These are phyloP conservation scores for Septoria linicola DNA, from an alignment of 2,329 filamentous ascomycete species.

Conservation along the genomic window DNA sequence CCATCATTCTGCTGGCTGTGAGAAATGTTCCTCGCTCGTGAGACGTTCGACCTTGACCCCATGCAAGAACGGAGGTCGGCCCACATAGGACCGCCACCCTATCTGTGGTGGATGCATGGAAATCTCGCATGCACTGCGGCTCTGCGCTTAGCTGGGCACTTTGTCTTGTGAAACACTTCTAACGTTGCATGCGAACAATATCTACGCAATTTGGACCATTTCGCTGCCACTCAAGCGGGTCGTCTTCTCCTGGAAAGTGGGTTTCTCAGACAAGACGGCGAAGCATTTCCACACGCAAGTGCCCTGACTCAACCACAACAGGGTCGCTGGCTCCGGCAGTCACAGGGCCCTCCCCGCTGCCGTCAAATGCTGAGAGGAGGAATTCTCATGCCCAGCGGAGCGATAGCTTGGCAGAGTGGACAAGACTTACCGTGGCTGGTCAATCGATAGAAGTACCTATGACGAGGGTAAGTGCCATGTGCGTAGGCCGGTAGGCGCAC, in stretches of 20 bases:
- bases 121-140: neutral
- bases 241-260: neutral
- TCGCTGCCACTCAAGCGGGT: neutral
- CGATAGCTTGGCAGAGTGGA: conserved; percentile 10
- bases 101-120: neutral
- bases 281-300: too few relatives aligned
- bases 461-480: neutral
- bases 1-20: too few relatives aligned
- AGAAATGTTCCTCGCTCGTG: too few relatives aligned
- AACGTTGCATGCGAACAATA: neutral
- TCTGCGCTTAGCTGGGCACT: conserved; percentile 1
- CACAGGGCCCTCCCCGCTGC: neutral
- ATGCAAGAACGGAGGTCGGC: conserved; percentile 30
- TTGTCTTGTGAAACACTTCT: neutral
- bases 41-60: too few relatives aligned
- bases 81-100: neutral
- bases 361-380: neutral
- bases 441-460: neutral
- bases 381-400: neutral
- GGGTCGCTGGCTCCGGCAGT: neutral
- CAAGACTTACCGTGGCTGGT: neutral
- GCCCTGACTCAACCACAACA: neutral
- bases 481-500: neutral
- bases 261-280: neutral
- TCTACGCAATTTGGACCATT: neutral